Evolutionary conservation across 345 rosid species (phyloP).

Genomic region (Viola odorata): DNA sequence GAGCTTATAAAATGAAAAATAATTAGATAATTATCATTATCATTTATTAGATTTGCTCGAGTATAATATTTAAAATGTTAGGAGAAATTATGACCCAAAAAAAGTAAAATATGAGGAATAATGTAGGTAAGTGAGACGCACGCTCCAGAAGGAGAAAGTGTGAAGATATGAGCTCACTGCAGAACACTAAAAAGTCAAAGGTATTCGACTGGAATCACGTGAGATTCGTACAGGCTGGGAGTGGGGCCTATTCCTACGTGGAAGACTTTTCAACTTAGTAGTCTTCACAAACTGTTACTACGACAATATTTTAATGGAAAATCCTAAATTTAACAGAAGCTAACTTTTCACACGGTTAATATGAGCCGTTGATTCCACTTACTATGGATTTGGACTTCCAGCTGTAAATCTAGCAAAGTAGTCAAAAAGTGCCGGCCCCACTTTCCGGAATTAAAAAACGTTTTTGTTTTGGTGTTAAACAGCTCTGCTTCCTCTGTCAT

Average conservation of each 20-base stretch:
- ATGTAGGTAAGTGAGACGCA: no score
- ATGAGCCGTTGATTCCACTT: conserved; percentile 32
- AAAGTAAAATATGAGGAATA: no score
- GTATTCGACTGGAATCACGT: conserved; percentile 43
- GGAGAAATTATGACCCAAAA: no score
- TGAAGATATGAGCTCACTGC: background rate
- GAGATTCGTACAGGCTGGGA: conserved; percentile 60
- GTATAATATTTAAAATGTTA: no score
- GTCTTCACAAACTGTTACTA: no score
- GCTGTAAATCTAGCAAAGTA: conserved; percentile 32
- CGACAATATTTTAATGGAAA: background rate
- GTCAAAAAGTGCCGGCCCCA: conserved; percentile 38
- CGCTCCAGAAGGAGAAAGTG: no score
- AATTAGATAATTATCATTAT: no score
- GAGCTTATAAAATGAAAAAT: no score
- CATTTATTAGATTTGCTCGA: no score
- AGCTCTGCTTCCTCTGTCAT: conserved; percentile 45
- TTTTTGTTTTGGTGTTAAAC: conserved; percentile 37
- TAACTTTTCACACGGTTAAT: conserved; percentile 10
- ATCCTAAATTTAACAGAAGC: background rate
- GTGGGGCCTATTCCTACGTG: conserved; percentile 45
- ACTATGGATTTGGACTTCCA: conserved; percentile 32
- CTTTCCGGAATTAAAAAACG: conserved; percentile 18
- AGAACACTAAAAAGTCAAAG: conserved; percentile 28
- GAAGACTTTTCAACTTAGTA: conserved; percentile 28